phyloP scores from a whole-genome alignment of 192 early-diverging fungal species.

The Umbelopsis ramanniana region DNA sequence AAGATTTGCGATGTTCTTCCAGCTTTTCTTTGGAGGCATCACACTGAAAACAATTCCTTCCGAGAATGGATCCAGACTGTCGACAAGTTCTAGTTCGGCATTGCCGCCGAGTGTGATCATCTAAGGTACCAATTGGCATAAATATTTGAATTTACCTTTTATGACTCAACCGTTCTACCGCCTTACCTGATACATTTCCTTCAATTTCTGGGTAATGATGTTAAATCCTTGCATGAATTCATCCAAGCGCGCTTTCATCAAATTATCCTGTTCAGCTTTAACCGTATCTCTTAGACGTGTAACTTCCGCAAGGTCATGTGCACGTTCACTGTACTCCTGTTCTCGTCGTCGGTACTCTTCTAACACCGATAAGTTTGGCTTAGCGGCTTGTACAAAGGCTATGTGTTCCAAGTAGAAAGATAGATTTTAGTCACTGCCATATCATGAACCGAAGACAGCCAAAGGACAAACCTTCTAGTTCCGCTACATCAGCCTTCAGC shows the following conservation, averaged over 20 bases:
- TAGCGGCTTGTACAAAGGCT: slow-evolving; percentile 49
- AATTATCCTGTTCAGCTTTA: slow-evolving; percentile 73
- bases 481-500: slow-evolving; percentile 72
- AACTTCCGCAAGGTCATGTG: slow-evolving; percentile 75
- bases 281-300: slow-evolving; percentile 74
- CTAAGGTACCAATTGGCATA: slow-evolving; percentile 36
- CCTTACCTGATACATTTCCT: slow-evolving; percentile 97
- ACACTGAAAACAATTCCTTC: slow-evolving; percentile 98
- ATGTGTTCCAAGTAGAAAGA: not conserved
- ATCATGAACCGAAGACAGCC: not conserved
- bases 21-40: slow-evolving; percentile 99
- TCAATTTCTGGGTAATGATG: slow-evolving; percentile 90
- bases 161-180: too few relatives aligned
- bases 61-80: slow-evolving; percentile 97
- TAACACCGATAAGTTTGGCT: slow-evolving; percentile 88
- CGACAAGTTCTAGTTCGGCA: slow-evolving; percentile 97
- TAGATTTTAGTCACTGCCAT: not conserved
- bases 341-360: slow-evolving; percentile 84
- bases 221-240: slow-evolving; percentile 98
- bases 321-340: slow-evolving; percentile 71
- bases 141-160: too few relatives aligned
- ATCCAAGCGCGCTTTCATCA: slow-evolving; percentile 78
- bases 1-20: slow-evolving; percentile 99
- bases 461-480: slow-evolving; percentile 61
- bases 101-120: slow-evolving; percentile 99